Percentiles rank a stretch among this genome's conserved stretches.
Conservation (phyloP, 805 yeast species). For the Kodamaea nitidulidarum region DNA sequence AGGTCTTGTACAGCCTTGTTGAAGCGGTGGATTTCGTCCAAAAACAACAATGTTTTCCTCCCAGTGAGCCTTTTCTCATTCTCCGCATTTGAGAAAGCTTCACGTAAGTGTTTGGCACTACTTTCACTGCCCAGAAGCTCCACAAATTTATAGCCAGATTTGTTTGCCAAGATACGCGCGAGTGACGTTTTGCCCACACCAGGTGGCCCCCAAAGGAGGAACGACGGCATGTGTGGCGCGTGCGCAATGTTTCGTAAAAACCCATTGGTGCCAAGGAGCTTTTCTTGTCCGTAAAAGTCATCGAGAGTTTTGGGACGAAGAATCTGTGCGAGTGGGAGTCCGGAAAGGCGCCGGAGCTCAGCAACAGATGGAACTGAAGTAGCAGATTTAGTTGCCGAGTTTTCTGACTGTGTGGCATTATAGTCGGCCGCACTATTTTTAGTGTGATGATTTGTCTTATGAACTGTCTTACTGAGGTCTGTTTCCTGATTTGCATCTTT, state of each 20-base stretch:
- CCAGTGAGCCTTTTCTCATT: slow-evolving; percentile 34
- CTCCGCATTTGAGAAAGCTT: slow-evolving; percentile 34
- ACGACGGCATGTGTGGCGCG: slow-evolving; percentile 36
- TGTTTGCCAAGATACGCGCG: slow-evolving; percentile 36
- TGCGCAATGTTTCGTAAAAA: slow-evolving; percentile 30
- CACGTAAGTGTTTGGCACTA: slow-evolving; percentile 33
- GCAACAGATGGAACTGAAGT: slow-evolving; percentile 3
- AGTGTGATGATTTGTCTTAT: too few relatives aligned
- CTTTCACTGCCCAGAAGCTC: slow-evolving; percentile 41
- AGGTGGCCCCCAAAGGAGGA: slow-evolving; percentile 42
- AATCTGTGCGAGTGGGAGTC: slow-evolving; percentile 38
- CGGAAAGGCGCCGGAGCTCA: slow-evolving; percentile 13
- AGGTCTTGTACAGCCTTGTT: slow-evolving; percentile 42
- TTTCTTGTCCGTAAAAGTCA: slow-evolving; percentile 41
- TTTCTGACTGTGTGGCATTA: too few relatives aligned
- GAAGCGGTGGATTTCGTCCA: slow-evolving; percentile 44
- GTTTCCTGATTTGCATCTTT: too few relatives aligned
- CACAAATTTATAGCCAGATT: slow-evolving; percentile 29
- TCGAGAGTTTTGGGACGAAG: slow-evolving; percentile 35
- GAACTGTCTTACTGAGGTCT: too few relatives aligned
- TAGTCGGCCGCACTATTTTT: too few relatives aligned
- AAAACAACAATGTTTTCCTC: slow-evolving; percentile 29
- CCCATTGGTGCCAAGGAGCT: slow-evolving; percentile 36
- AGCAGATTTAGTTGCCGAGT: too few relatives aligned
- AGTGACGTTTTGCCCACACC: slow-evolving; percentile 44